These are phyloP conservation scores for Mycena vulgaris DNA, from an alignment of 768 basidiomycete species.

Conservation along the genomic window DNA sequence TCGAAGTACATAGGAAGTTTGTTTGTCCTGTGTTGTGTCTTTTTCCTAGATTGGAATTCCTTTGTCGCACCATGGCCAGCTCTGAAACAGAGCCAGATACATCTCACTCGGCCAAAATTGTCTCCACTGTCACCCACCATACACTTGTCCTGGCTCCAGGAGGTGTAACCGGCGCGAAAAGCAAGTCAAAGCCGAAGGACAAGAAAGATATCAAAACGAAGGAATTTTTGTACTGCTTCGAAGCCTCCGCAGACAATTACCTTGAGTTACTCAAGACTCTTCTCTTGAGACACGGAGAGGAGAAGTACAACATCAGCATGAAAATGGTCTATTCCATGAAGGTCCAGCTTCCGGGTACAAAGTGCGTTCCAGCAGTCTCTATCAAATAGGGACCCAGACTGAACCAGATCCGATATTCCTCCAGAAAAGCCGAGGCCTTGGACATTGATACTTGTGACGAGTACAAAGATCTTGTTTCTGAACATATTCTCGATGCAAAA, in stretches of 20 bases:
- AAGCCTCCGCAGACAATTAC: slow-evolving; percentile 1
- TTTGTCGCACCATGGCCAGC: neutral
- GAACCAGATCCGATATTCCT: neutral
- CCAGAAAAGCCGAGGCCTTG: slow-evolving; percentile 6
- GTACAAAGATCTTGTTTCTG: neutral
- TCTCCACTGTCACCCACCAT: neutral
- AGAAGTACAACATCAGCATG: slow-evolving; percentile 15
- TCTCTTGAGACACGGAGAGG: slow-evolving; percentile 31
- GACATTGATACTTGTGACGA: slow-evolving; percentile 9
- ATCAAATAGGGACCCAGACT: too few species aligned
- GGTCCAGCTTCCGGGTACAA: slow-evolving; percentile 1
- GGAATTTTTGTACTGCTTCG: slow-evolving; percentile 3
- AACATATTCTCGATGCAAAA: neutral
- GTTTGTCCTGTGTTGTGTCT: neutral
- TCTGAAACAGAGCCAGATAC: neutral
- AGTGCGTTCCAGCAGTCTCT: neutral
- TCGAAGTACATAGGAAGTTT: neutral
- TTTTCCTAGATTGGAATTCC: neutral
- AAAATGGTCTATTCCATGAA: slow-evolving; percentile 26
- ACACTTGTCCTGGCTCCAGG: neutral
- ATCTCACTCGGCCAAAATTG: neutral
- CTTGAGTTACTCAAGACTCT: slow-evolving; percentile 11
- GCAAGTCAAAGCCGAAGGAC: neutral
- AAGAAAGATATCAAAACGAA: neutral
- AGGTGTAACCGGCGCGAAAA: neutral